phyloP scores from a whole-genome alignment of 2,329 filamentous ascomycete species.

The Paraphaeosphaeria minitans region DNA sequence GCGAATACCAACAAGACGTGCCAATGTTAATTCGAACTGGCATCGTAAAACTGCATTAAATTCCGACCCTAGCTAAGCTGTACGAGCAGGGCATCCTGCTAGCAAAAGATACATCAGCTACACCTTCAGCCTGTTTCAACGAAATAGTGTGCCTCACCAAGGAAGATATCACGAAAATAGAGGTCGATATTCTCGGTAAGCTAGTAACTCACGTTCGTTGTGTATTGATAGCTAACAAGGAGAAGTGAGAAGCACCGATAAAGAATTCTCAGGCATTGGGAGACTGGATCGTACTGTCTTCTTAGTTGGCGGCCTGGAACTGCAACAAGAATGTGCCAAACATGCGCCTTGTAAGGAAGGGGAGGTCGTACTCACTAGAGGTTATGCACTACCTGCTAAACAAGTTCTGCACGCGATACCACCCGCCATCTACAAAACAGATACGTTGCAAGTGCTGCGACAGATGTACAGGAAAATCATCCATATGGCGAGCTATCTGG shows the following conservation, averaged over 20 bases:
- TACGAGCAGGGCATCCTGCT: slow-evolving; percentile 35
- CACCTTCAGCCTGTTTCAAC: slow-evolving; percentile 32
- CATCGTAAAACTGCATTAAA: slow-evolving; percentile 29
- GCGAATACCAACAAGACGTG: slow-evolving; percentile 28
- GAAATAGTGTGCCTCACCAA: slow-evolving; percentile 34
- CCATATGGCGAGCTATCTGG: slow-evolving; percentile 26
- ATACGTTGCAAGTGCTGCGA: slow-evolving; percentile 32
- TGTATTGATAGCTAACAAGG: not conserved
- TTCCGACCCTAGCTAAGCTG: slow-evolving; percentile 33
- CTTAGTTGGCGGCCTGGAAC: slow-evolving; percentile 30
- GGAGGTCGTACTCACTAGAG: slow-evolving; percentile 33
- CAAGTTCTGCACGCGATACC: slow-evolving; percentile 39
- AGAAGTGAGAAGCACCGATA: slow-evolving; percentile 39
- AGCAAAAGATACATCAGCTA: slow-evolving; percentile 27
- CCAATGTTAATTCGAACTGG: slow-evolving; percentile 15
- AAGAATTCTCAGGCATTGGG: slow-evolving; percentile 32
- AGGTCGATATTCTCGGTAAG: slow-evolving; percentile 29
- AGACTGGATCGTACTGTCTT: slow-evolving; percentile 40
- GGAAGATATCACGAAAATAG: slow-evolving; percentile 42
- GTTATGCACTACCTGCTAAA: slow-evolving; percentile 36
- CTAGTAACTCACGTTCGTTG: no score
- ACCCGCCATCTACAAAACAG: slow-evolving; percentile 27
- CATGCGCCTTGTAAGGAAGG: slow-evolving; percentile 36
- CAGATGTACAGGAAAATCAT: slow-evolving; percentile 38
- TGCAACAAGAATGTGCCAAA: slow-evolving; percentile 27